A percentile compares a stretch with the other conserved stretches of the same genome.
Evolutionary conservation across 1,284 basidiomycete genomes (phyloP).

Genomic region (Pseudozyma flocculosa): DNA sequence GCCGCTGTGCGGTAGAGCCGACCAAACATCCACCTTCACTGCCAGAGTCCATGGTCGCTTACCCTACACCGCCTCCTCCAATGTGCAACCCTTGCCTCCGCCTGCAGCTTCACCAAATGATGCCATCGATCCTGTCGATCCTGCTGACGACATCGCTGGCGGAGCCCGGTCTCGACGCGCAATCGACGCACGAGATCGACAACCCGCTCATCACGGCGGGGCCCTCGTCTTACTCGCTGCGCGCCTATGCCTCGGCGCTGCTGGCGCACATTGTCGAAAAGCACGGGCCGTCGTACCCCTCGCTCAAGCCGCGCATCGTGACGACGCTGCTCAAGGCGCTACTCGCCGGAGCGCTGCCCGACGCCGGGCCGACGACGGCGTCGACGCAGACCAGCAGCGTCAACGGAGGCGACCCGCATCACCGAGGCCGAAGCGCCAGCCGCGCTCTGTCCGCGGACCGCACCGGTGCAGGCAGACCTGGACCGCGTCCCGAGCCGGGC

Average conservation of each 20-base stretch:
- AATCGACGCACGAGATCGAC: constrained; percentile 8
- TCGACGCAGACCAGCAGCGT: no score
- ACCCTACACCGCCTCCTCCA: no score
- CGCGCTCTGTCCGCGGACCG: constrained; percentile 7
- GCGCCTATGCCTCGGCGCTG: constrained; percentile 65
- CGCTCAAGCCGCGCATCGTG: constrained; percentile 81
- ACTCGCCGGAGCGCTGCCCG: constrained; percentile 61
- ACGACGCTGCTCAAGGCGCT: constrained; percentile 88
- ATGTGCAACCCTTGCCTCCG: no score
- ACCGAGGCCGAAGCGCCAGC: constrained; percentile 2
- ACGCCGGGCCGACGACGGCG: neutral
- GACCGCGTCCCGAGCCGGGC: constrained; percentile 23
- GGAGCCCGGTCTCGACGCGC: constrained; percentile 22
- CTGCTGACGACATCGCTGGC: constrained; percentile 79
- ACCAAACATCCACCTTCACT: no score
- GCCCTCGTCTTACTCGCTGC: constrained; percentile 26
- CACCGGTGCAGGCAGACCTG: no score
- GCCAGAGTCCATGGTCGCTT: no score
- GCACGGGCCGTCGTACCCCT: constrained; percentile 68
- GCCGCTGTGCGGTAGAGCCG: no score
- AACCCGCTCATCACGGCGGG: constrained; percentile 26
- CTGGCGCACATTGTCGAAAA: constrained; percentile 72
- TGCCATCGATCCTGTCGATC: constrained; percentile 86
- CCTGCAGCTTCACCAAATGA: constrained; percentile 83
- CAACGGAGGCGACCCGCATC: no score